A percentile compares a stretch with the other conserved stretches of the same genome.
phyloP scores from a whole-genome alignment of 2,329 filamentous ascomycete genomes.

The Fusarium mexicanum region DNA sequence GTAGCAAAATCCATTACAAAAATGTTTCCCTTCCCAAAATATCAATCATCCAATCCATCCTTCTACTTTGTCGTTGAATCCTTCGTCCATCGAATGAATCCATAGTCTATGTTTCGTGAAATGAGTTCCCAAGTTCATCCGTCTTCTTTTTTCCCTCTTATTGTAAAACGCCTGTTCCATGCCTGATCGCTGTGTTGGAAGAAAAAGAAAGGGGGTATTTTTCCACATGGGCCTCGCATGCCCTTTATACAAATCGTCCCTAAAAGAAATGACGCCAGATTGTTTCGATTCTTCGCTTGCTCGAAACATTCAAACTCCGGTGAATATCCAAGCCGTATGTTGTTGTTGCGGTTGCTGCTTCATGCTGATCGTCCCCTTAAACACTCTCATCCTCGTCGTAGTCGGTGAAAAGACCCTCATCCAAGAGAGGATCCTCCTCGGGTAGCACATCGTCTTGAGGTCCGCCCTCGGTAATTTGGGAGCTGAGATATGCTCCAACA shows the following conservation, averaged over 20 bases:
- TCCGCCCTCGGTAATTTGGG: conserved; percentile 76
- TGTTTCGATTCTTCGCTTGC: conserved; percentile 31
- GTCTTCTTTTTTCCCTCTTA: conserved; percentile 32
- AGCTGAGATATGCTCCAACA: conserved; percentile 77
- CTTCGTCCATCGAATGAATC: conserved; percentile 28
- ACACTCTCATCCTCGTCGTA: conserved; percentile 48
- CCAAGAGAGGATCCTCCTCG: conserved; percentile 52
- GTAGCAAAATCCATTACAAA: conserved; percentile 34
- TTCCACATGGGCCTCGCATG: conserved; percentile 24
- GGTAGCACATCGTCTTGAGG: conserved; percentile 53
- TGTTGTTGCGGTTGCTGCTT: conserved; percentile 1
- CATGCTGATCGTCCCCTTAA: conserved; percentile 27
- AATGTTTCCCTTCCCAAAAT: conserved; percentile 9
- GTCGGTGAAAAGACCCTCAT: conserved; percentile 45
- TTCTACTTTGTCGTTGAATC: conserved; percentile 34
- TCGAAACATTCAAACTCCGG: conserved; percentile 39
- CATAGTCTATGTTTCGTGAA: conserved; percentile 39
- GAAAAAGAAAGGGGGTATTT: conserved; percentile 29
- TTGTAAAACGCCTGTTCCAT: conserved; percentile 38
- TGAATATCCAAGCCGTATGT: conserved; percentile 24
- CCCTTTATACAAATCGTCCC: conserved; percentile 37
- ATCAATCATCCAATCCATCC: conserved; percentile 4
- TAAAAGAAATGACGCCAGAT: conserved; percentile 40
- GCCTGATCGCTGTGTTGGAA: conserved; percentile 33
- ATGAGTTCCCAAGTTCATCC: conserved; percentile 30